A percentile compares a stretch with the other conserved stretches of the same genome.
Conservation (phyloP, 83 land plant genomes). For the Picea mariana region DNA sequence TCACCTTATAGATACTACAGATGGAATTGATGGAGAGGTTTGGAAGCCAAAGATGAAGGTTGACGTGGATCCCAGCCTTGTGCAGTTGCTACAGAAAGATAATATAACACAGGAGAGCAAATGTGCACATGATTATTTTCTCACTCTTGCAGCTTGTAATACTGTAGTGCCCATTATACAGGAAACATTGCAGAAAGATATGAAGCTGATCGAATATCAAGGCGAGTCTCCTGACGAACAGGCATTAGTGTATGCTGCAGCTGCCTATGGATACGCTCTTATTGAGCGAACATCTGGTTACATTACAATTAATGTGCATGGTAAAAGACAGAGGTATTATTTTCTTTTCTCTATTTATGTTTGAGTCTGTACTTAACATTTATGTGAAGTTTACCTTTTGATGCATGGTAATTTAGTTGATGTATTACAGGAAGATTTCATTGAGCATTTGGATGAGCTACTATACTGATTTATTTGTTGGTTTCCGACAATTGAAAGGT, state of each 20-base stretch:
- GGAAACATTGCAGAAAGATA: constrained; percentile 44
- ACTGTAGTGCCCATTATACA: constrained; percentile 64
- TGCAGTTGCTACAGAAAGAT: constrained; percentile 31
- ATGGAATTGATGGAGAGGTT: constrained; percentile 42
- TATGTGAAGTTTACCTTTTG: constrained; percentile 1
- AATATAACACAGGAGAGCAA: constrained; percentile 33
- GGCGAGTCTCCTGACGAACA: constrained; percentile 99
- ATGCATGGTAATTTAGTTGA: background rate
- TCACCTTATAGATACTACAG: constrained; percentile 4
- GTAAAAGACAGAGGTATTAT: constrained; percentile 75
- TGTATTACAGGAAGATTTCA: background rate
- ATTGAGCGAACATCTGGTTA: constrained; percentile 82
- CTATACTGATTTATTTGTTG: background rate
- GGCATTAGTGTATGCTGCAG: constrained; percentile 91
- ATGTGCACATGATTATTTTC: constrained; percentile 57
- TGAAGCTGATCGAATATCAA: constrained; percentile 67
- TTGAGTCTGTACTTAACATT: background rate
- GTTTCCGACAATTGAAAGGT: constrained; percentile 34
- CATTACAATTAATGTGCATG: constrained; percentile 73
- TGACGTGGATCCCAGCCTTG: constrained; percentile 46
- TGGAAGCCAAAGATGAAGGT: constrained; percentile 76
- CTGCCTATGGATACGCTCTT: constrained; percentile 83
- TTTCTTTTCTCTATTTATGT: constrained; percentile 12
- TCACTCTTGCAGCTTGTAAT: constrained; percentile 75
- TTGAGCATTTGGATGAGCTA: constrained; percentile 8